Base-by-base conservation (phyloP, 768 basidiomycete genomes). In the Pleurotus sapidus region DNA sequence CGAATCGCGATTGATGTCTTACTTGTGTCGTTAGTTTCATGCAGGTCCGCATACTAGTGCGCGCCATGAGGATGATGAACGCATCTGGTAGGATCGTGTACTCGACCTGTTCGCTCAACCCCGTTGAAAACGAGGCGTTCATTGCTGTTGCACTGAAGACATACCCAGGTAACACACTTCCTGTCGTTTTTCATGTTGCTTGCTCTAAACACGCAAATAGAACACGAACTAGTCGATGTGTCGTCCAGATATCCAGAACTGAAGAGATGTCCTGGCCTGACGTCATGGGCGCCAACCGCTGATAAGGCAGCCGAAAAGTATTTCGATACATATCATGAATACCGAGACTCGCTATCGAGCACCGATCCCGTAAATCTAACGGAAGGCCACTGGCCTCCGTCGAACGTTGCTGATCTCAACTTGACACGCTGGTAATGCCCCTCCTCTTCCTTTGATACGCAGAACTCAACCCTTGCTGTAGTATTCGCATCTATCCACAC, bases 71-170 rank as follows among this genome's bases (percentile, higher is more conserved):
- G 57, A 81, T 98, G 73, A 81, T 99, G 39, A 86, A 87, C 27
- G 66, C 68, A 11, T 83, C 87, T 15, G 96, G 95, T 5, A 86
- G 91, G 37, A 89, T 98, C 60, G 95, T 98, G 15, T 99, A 98
- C 69, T 98, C 96, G 4, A 99, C 97, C 0, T 98, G 97, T 66
- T 98, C 95, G 0, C 77, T 98, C 61, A 98, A 98, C 69, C 97
- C 97, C 1, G 81, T 94, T 11, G 97, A 99, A 72, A 98, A 99
- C 68, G 97, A 99, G 70, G 93, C 97, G 6, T 95, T 98, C 59
- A 77, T 98, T 37, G 88, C 92, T 1, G 87, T 90, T 46, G 94
- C 92, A 0, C 77, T 98, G 39, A 84, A 83, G 58, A 70, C 77
- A 1, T 83, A 88, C 59, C 81, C 84, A 20, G 91, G 94, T 89